Evolutionary conservation across 176 grass and related monocot species (phyloP).

Genomic region (Secale cereale): DNA sequence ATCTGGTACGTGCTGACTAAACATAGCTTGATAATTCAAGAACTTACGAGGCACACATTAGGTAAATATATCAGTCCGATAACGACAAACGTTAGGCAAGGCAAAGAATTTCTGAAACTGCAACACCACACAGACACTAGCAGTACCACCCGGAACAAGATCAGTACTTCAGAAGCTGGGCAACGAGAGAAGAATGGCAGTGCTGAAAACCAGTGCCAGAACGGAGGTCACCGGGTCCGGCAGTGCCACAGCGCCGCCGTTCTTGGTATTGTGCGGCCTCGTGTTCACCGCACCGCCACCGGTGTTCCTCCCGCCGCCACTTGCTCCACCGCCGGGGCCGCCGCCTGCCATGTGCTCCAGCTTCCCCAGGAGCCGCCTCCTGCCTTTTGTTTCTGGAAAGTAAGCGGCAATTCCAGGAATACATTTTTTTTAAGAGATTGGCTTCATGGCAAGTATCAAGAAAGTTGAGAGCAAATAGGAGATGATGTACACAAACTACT

Average conservation of each 20-base stretch:
- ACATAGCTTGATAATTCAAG: too few relatives aligned
- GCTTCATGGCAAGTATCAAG: background rate
- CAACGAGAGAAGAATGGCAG: conserved; percentile 10
- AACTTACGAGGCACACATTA: too few relatives aligned
- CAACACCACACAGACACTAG: background rate
- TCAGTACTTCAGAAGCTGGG: conserved; percentile 19
- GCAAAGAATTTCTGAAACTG: background rate
- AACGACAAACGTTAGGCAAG: too few relatives aligned
- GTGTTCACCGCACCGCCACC: conserved; percentile 18
- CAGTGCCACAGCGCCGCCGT: conserved; percentile 5
- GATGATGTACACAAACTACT: background rate
- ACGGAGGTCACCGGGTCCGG: background rate
- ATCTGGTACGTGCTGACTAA: too few relatives aligned
- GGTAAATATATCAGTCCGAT: too few relatives aligned
- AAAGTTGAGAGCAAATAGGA: background rate
- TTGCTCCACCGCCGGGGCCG: background rate
- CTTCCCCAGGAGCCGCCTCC: conserved; percentile 4
- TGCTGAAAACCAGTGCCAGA: conserved; percentile 20
- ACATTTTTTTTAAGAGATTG: background rate
- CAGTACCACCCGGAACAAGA: background rate
- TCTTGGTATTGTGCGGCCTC: conserved; percentile 30
- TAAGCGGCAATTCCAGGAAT: conserved; percentile 7
- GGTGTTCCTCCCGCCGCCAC: background rate
- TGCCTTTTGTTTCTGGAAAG: conserved; percentile 5
- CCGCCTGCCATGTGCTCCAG: background rate